Evolutionary conservation across 78 protist genomes (phyloP), one percentile per base, ranked within the genome.

Genomic region (Ministeria vibrans): DNA sequence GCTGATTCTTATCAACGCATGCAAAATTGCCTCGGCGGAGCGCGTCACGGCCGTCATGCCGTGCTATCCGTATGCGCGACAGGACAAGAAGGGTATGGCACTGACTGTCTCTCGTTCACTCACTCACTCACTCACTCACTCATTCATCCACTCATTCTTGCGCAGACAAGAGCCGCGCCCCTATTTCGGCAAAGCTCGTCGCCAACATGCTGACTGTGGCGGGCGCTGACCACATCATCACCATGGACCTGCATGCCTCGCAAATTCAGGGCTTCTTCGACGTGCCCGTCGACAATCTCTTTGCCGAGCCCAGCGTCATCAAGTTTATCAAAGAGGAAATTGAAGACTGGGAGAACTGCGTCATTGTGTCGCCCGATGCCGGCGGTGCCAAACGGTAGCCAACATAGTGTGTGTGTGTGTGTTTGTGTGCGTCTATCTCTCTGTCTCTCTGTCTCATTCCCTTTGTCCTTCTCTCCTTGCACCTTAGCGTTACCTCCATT

Each of bases 151-250:
- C 49, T 7, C 34, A 25, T 49, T 25, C 34, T 28, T 23, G 63
- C 32, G 7, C 92, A 89, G 91, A 83, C 74, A 83, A 86, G 80
- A 42, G 88, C n/a, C 86, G 96, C 62, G 93, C 92, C 28, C 92
- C 96, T 39, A 93, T 93, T 75, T 77, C 91, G 43, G 93, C 92
- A 44, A 86, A 86, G 79, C 75, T 90, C 32, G 92, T 93, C 34
- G 93, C 94, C 69, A 91, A 93, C 73, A 83, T 90, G 76, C 83
- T 93, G 43, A 83, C 74, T 34, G 82, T 90, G 27, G 88, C 93
- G n/a, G 96, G 93, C 39, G 90, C 90, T 34, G 93, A 93, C 79
- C 90, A 93, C 69, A 86, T 93, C 55, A 79, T 93, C 49, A 75
- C 90, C 28, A 78, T 90, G 89, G 96, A 93, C 79, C 82, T 93